Evolutionary conservation across 495 filamentous ascomycete species (phyloP).

Genomic region (Articulospora tetracladia): DNA sequence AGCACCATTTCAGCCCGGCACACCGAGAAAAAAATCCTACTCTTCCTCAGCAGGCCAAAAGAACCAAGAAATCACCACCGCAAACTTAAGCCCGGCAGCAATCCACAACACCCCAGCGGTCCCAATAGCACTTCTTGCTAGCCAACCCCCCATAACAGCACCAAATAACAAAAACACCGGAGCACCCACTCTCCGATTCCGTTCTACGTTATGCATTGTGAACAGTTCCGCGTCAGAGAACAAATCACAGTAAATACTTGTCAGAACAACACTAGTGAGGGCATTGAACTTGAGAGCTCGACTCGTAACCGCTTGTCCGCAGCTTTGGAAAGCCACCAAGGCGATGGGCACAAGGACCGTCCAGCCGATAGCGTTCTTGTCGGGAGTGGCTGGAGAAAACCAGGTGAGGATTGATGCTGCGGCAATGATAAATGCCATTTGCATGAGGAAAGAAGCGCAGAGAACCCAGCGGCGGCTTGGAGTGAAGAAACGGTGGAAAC

Average conservation of each 20-base stretch:
- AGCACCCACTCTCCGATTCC: conserved; percentile 55
- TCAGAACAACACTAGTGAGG: conserved; percentile 67
- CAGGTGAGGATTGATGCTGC: conserved; percentile 57
- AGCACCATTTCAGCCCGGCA: too few species aligned
- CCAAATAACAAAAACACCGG: conserved; percentile 56
- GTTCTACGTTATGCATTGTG: conserved; percentile 45
- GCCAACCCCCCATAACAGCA: conserved; percentile 54
- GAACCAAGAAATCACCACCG: conserved; percentile 50
- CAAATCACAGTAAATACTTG: conserved; percentile 67
- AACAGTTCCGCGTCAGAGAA: conserved; percentile 60
- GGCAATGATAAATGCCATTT: conserved; percentile 45
- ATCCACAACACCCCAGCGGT: conserved; percentile 59
- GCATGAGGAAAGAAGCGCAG: conserved; percentile 53
- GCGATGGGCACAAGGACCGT: conserved; percentile 55
- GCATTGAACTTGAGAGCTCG: conserved; percentile 57
- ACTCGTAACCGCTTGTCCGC: conserved; percentile 66
- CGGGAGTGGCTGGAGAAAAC: conserved; percentile 27
- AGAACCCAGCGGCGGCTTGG: conserved; percentile 54
- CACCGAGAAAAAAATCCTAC: too few species aligned
- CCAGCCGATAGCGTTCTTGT: conserved; percentile 48
- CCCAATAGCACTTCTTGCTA: conserved; percentile 48
- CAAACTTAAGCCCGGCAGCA: conserved; percentile 49
- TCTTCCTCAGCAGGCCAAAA: conserved; percentile 44
- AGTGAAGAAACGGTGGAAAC: conserved; percentile 55
- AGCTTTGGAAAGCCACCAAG: conserved; percentile 65